These are phyloP conservation scores for Mycena floridula DNA, from an alignment of 768 basidiomycete species.

Conservation along the genomic window DNA sequence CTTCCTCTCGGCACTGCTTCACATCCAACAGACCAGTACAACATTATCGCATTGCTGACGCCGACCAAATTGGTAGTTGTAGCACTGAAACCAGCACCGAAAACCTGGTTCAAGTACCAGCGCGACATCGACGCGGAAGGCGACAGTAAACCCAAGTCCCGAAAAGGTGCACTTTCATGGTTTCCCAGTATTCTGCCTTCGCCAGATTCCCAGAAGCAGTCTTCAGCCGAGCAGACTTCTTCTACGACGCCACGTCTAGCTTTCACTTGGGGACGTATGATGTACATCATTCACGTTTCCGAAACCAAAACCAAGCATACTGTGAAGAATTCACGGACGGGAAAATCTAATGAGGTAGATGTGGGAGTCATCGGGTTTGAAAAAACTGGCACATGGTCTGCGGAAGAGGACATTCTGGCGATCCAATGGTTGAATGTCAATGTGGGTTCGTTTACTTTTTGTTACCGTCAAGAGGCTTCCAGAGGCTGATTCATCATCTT, in stretches of 20 bases:
- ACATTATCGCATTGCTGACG: constrained; percentile 82
- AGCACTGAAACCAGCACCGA: constrained; percentile 84
- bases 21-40: constrained; percentile 74
- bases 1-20: constrained; percentile 72
- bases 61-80: constrained; percentile 89
- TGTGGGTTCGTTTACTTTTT: constrained; percentile 51
- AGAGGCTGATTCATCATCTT: constrained; percentile 6
- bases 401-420: constrained; percentile 58
- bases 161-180: constrained; percentile 74
- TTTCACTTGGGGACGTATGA: constrained; percentile 75
- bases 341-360: constrained; percentile 54
- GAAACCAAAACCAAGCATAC: constrained; percentile 51
- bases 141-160: constrained; percentile 33
- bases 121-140: constrained; percentile 45
- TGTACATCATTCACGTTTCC: constrained; percentile 61
- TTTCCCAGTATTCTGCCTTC: constrained; percentile 53
- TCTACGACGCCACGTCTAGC: constrained; percentile 60
- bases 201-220: constrained; percentile 1
- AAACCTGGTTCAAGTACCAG: constrained; percentile 83
- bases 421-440: constrained; percentile 85
- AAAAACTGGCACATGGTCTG: constrained; percentile 52
- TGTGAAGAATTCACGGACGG: constrained; percentile 46
- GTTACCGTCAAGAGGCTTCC: background rate
- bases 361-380: constrained; percentile 62
- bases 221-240: constrained; percentile 2